Evolutionary conservation across 257 asterid species (phyloP).

Genomic region (Phtheirospermum japonicum): DNA sequence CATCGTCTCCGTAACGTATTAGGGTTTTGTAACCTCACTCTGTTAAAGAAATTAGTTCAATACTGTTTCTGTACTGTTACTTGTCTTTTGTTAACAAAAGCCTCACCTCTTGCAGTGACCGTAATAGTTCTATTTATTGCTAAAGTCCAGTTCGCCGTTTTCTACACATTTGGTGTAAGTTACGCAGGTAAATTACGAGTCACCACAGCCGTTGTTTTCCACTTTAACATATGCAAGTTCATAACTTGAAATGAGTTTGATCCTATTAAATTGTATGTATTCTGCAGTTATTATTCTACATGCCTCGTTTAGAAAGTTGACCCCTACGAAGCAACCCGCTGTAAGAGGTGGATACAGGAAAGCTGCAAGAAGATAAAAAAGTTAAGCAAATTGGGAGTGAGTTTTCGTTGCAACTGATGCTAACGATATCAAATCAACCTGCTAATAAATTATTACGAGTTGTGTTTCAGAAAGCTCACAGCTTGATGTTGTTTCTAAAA

Average conservation of each 20-base stretch:
- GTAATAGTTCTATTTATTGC: conserved; percentile 57
- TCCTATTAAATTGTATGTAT: neutral
- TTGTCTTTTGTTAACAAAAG: conserved; percentile 4
- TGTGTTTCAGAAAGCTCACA: too few relatives aligned
- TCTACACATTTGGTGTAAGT: conserved; percentile 61
- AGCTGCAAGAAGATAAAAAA: conserved; percentile 30
- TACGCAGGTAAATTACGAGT: conserved; percentile 54
- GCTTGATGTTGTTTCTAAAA: neutral
- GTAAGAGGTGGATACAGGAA: conserved; percentile 41
- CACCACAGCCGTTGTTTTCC: neutral
- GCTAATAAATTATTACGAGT: neutral
- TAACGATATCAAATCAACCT: neutral
- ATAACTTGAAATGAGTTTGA: conserved; percentile 2
- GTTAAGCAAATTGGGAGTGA: neutral
- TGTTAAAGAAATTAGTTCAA: neutral
- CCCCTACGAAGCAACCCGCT: conserved; percentile 52
- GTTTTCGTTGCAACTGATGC: neutral
- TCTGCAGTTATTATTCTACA: conserved; percentile 78
- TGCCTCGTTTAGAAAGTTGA: conserved; percentile 81
- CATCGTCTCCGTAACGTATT: neutral
- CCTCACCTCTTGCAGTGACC: conserved; percentile 54
- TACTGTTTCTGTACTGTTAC: neutral
- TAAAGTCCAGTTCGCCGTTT: conserved; percentile 67
- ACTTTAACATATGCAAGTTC: neutral
- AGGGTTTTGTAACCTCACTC: neutral